Conservation (phyloP, 306 rosid genomes). For the Cajanus cajan region DNA sequence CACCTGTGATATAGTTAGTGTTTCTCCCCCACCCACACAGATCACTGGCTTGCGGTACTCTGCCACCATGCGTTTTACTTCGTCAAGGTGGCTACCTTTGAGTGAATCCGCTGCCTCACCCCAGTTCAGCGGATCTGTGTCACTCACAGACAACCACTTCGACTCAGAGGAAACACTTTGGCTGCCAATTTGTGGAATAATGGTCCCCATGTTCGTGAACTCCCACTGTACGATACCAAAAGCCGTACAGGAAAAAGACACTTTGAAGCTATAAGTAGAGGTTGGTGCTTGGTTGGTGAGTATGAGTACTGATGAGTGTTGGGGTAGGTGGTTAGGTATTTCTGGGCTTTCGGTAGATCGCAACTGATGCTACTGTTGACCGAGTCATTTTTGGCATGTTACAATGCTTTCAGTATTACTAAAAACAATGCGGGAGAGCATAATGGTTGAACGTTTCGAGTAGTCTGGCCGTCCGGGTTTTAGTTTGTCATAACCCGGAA, state of each 20-base stretch:
- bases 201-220: conserved; percentile 28
- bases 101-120: conserved; percentile 40
- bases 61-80: conserved; percentile 38
- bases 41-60: conserved; percentile 34
- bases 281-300: conserved; percentile 29
- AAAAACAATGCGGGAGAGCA: no score
- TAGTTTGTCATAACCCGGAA: no score
- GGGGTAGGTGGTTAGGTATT: not conserved
- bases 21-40: conserved; percentile 14
- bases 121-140: conserved; percentile 36
- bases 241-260: not conserved
- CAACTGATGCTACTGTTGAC: not conserved
- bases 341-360: not conserved
- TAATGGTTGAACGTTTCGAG: not conserved
- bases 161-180: no score
- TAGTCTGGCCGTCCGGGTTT: not conserved
- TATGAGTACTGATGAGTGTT: not conserved
- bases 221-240: not conserved
- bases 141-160: no score
- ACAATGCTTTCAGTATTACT: not conserved
- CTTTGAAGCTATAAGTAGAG: conserved; percentile 2
- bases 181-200: not conserved
- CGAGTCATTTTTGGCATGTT: not conserved
- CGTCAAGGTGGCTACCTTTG: conserved; percentile 41
- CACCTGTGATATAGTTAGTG: conserved; percentile 38